Conservation (phyloP, 257 asterid species). For the Pogostemon cablin region DNA sequence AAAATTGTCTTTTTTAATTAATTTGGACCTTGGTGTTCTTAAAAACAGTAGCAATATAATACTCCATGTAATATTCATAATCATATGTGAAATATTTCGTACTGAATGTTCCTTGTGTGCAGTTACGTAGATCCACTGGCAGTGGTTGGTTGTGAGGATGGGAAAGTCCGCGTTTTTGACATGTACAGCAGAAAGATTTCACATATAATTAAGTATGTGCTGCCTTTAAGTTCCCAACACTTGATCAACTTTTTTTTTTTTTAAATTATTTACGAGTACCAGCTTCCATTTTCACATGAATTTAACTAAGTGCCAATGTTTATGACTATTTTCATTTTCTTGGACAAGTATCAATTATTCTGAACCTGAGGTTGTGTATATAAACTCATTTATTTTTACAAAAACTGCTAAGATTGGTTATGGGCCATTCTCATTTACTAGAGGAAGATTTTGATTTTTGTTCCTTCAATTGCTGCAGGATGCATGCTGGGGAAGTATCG, state of each 20-base stretch:
- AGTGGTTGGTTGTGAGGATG: conserved; percentile 92
- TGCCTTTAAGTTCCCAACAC: conserved; percentile 24
- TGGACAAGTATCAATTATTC: conserved; percentile 18
- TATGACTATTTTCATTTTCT: not conserved
- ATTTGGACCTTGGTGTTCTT: conserved; percentile 22
- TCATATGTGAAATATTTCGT: not conserved
- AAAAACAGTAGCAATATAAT: not conserved
- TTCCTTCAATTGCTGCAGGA: conserved; percentile 51
- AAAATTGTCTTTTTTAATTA: conserved; percentile 13
- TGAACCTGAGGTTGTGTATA: conserved; percentile 1
- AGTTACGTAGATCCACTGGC: conserved; percentile 95
- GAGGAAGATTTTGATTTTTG: conserved; percentile 20
- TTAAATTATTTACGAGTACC: conserved; percentile 15
- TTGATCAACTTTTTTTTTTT: conserved; percentile 13
- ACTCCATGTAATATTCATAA: conserved; percentile 3
- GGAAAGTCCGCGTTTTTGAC: conserved; percentile 88
- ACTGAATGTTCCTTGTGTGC: conserved; percentile 38
- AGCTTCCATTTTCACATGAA: not conserved
- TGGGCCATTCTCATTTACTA: conserved; percentile 1
- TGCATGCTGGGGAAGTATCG: conserved; percentile 82
- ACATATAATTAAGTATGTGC: conserved; percentile 72
- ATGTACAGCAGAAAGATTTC: conserved; percentile 92
- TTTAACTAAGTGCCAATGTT: not conserved
- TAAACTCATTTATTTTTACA: conserved; percentile 3
- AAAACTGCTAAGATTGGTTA: conserved; percentile 2